Base-by-base conservation (phyloP, 129 eudicot genomes). In the Oenanthe sinensis region DNA sequence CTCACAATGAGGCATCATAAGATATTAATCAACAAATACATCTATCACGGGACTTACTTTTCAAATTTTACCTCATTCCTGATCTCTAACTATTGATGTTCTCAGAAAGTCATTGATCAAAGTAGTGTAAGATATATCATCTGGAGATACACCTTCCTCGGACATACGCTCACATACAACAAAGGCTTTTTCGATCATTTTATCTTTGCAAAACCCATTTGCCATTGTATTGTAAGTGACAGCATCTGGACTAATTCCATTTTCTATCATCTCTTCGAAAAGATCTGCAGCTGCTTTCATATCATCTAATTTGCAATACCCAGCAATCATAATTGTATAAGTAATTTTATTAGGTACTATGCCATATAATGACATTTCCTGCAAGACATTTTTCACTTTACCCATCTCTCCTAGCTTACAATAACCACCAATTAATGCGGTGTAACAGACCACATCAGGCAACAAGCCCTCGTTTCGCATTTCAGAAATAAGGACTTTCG, bases 381-480 rank as follows among this genome's bases (percentile, higher is more conserved):
- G 71, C 85, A 89, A 80, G 24, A 85, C 74, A 3, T 48, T 48
- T 75, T 30, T 80, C 71, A 79, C 97, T 80, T 86, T 81, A 76
- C 89, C 87, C 96, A 93, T 91, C 68, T 93, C 83, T 8, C 97
- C 97, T 71, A 85, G 79, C 84, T 86, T 84, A 86, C 93, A 91
- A 78, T 89, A 91, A 70, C 97, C 97, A 76, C 82, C 81, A 26
- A 93, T 91, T 60, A 93, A 70, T 42, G 97, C 96, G 14, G 97
- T 93, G 80, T 86, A 93, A 82, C 95, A 86, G 36, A 88, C 86
- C 14, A 91, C 89, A 84, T 91, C 76, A 22, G 97, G 98, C 80
- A 48, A 78, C 79, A 93, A 81, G 71, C 90, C 90, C n/a, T 81
- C 86, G 30, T 71, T 79, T 83, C 83, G 84, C 97, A 93, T 91